Conservation (phyloP, 805 yeast genomes). For the Saccharomycopsis vini region DNA sequence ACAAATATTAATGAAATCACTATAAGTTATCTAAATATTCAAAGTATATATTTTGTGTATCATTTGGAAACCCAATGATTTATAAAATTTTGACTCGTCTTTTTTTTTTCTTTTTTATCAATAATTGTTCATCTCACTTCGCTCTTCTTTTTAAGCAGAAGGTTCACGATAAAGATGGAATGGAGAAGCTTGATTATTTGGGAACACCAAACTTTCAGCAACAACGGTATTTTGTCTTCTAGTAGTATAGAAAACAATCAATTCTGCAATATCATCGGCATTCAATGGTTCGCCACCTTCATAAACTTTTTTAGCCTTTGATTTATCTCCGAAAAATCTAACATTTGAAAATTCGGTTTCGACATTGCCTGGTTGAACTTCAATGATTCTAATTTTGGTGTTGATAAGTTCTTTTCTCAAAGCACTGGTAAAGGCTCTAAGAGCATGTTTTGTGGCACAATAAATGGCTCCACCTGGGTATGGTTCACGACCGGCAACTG, state of each 20-base stretch:
- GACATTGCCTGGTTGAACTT: constrained; percentile 62
- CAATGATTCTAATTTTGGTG: constrained; percentile 59
- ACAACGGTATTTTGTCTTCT: constrained; percentile 65
- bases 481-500: constrained; percentile 64
- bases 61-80: no score
- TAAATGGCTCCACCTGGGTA: constrained; percentile 67
- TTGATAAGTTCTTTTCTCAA: constrained; percentile 66
- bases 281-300: constrained; percentile 41
- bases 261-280: constrained; percentile 69
- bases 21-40: no score
- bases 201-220: constrained; percentile 77
- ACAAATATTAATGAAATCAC: no score
- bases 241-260: constrained; percentile 56
- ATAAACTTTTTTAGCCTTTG: constrained; percentile 47
- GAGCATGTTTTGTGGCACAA: constrained; percentile 61
- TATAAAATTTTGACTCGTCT: no score
- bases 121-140: no score
- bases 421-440: constrained; percentile 47
- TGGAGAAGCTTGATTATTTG: constrained; percentile 64
- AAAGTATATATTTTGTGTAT: no score
- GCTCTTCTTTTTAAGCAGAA: neutral
- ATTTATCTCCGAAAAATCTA: constrained; percentile 49
- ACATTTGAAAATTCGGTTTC: constrained; percentile 59
- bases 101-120: no score
- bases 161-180: constrained; percentile 15